Conservation (phyloP, 1,139 yeast genomes). For the Groenewaldozyma sp. region DNA sequence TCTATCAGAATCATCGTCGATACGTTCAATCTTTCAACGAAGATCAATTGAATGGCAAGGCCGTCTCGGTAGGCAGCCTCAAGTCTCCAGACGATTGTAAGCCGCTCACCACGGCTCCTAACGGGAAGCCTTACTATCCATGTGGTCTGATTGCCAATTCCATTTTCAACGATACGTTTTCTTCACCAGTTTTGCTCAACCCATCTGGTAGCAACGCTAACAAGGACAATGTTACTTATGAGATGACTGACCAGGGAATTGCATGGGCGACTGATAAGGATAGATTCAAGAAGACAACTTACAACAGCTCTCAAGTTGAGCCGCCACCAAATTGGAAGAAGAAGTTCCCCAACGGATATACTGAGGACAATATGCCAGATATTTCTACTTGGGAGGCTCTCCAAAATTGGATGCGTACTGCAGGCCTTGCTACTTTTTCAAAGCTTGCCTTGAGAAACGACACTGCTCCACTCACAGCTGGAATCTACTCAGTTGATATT, state of each 20-base stretch:
- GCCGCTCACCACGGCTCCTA: conserved; percentile 56
- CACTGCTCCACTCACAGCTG: conserved; percentile 46
- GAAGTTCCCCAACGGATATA: conserved; percentile 82
- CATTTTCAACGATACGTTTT: conserved; percentile 75
- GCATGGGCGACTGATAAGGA: conserved; percentile 80
- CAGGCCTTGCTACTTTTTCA: conserved; percentile 79
- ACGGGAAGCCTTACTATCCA: conserved; percentile 60
- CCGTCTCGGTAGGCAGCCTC: conserved; percentile 45
- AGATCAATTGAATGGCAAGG: conserved; percentile 75
- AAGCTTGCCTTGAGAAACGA: conserved; percentile 79
- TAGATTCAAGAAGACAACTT: conserved; percentile 71
- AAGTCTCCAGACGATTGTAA: conserved; percentile 82
- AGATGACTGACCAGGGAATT: conserved; percentile 59
- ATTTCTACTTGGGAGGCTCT: conserved; percentile 67
- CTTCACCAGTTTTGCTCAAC: conserved; percentile 43
- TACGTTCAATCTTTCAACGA: conserved; percentile 86
- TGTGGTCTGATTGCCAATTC: conserved; percentile 96
- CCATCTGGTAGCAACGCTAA: conserved; percentile 27
- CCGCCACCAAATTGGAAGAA: conserved; percentile 97
- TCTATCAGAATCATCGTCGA: conserved; percentile 90
- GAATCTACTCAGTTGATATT: conserved; percentile 61
- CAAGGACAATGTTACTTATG: conserved; percentile 38
- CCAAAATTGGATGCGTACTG: conserved; percentile 97
- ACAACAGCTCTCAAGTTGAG: conserved; percentile 60
- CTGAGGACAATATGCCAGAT: conserved; percentile 75